Evolutionary conservation across 208 protist genomes (phyloP).

Genomic region (Acanthamoeba healyi): DNA sequence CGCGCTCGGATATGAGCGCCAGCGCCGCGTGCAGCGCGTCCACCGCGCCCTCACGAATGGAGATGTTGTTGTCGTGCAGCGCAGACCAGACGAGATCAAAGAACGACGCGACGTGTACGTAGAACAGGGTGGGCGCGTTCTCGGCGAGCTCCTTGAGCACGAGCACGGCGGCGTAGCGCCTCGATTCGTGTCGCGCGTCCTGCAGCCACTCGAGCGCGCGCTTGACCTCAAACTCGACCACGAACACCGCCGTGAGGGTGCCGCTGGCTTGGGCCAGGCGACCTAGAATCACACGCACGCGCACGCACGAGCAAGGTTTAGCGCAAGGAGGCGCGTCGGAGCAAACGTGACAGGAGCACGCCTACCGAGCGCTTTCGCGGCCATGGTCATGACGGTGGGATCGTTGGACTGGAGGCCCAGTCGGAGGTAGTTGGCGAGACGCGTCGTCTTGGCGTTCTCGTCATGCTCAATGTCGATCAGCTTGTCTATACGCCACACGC

Average conservation of each 20-base stretch:
- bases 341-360: too few relatives aligned
- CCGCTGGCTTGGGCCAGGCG: conserved; percentile 88
- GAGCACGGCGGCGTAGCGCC: conserved; percentile 85
- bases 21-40: conserved; percentile 87
- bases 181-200: conserved; percentile 76
- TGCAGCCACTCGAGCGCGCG: conserved; percentile 91
- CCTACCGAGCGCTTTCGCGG: conserved; percentile 88
- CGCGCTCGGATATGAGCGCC: conserved; percentile 87
- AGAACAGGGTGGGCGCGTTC: conserved; percentile 93
- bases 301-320: too few relatives aligned
- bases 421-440: conserved; percentile 90
- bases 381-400: conserved; percentile 85
- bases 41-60: conserved; percentile 60
- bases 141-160: conserved; percentile 91
- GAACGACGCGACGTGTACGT: conserved; percentile 87
- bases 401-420: conserved; percentile 86
- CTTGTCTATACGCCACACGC: conserved; percentile 75
- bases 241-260: conserved; percentile 90
- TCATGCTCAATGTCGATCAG: conserved; percentile 84
- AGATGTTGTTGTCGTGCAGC: conserved; percentile 86
- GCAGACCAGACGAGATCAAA: conserved; percentile 89
- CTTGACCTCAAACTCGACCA: conserved; percentile 91
- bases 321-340: too few relatives aligned
- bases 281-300: too few relatives aligned
- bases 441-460: conserved; percentile 81